Base-by-base conservation (phyloP, 2,329 filamentous ascomycete genomes). In the Madurella fahalii region DNA sequence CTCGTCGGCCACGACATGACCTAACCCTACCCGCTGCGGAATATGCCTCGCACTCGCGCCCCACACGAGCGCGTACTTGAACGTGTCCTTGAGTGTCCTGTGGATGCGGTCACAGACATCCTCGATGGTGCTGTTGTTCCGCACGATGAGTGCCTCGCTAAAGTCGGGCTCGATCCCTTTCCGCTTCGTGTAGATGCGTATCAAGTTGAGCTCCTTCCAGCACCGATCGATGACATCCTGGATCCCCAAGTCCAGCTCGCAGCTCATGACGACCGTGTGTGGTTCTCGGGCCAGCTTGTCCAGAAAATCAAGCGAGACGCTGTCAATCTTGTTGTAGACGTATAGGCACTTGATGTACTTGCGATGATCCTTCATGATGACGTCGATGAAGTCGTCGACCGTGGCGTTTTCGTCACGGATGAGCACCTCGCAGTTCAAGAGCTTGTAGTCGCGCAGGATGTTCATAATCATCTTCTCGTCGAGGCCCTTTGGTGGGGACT, bases 241-340 rank as follows among this genome's bases (percentile, higher is more conserved):
- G 55, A 99, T 87, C 15, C 94, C 94, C 1, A 99, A 81, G 68
- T 97, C 91, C 9, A 96, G 81, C 76, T 99, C 95, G 71, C 95
- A 99, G 67, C 85, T 90, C 94, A 99, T 99, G 68, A 99, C 93
- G 25, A 88, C 90, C 0, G 95, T 97, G 71, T 97, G 80, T 2
- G 91, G 90, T 74, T 99, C 95, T 57, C 91, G 86, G 5, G 95
- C 94, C 18, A 99, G 79, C 69, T 87, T 85, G 77, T 99, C 89
- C 46, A 99, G 82, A 73, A 95, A 95, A 69, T 96, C 91, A 61
- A 99, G 82, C 41, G 88, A 93, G 57, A 99, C 89, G 70, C 84
- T 87, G 75, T 99, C 94, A 74, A 99, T 95, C 76, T 99, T 99
- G 86, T 99, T 99, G 84, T 99, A 99, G 32, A 97, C 93, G 74